These are phyloP conservation scores for Kodamaea fungicola DNA, from an alignment of 1,139 yeast genomes.

Conservation along the genomic window DNA sequence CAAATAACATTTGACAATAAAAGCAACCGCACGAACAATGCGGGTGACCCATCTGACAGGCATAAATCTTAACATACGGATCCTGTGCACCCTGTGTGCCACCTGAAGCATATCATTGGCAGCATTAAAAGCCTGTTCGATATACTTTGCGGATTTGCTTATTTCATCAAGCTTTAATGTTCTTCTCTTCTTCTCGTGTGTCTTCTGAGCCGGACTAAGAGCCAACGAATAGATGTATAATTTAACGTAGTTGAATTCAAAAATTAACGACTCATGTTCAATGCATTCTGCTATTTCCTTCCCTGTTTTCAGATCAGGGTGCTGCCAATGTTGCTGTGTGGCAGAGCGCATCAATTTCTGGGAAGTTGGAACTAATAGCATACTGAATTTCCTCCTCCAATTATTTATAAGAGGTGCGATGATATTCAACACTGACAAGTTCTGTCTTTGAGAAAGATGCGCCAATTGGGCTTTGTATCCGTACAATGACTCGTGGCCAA, in stretches of 20 bases:
- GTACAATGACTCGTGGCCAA: conserved; percentile 82
- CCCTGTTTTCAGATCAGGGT: conserved; percentile 34
- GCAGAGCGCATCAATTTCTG: conserved; percentile 24
- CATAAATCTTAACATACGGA: conserved; percentile 66
- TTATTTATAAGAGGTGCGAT: conserved; percentile 72
- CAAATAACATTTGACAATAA: conserved; percentile 78
- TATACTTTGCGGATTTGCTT: conserved; percentile 70
- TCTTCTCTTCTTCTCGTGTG: conserved; percentile 18
- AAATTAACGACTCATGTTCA: conserved; percentile 68
- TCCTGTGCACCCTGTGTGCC: conserved; percentile 65
- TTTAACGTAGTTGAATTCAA: conserved; percentile 82
- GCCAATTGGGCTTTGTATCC: conserved; percentile 59
- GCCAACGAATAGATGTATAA: conserved; percentile 83
- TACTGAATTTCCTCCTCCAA: conserved; percentile 69
- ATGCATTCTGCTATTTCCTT: conserved; percentile 41
- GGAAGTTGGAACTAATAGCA: conserved; percentile 49
- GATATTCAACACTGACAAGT: conserved; percentile 66
- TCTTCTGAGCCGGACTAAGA: conserved; percentile 38
- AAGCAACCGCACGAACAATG: conserved; percentile 87
- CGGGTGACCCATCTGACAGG: conserved; percentile 91
- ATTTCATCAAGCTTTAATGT: conserved; percentile 65
- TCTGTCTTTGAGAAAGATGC: conserved; percentile 56
- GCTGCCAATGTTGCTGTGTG: conserved; percentile 30
- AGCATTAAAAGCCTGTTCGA: conserved; percentile 77
- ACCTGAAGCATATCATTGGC: conserved; percentile 78